These are phyloP conservation scores for Xylaria digitata DNA, from an alignment of 2,329 filamentous ascomycete genomes.

Conservation along the genomic window DNA sequence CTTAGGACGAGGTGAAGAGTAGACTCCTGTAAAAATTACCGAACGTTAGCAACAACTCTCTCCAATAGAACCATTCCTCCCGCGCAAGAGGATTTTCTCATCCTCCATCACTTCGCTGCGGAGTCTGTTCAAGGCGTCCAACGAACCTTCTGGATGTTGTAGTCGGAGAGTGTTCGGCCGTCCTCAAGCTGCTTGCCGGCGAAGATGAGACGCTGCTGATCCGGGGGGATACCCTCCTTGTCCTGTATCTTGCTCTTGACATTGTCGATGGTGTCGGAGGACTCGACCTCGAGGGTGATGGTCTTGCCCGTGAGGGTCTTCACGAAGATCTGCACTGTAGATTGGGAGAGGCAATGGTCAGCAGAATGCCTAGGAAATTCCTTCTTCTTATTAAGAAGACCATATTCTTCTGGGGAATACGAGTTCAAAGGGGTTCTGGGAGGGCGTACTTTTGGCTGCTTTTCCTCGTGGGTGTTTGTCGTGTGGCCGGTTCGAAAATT, in stretches of 20 bases:
- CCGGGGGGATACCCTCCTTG: slow-evolving; percentile 98
- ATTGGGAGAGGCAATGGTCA: slow-evolving; percentile 56
- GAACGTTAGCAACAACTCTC: slow-evolving; percentile 6
- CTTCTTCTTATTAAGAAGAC: neutral
- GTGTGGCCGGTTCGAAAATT: slow-evolving; percentile 32
- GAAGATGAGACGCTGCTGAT: slow-evolving; percentile 99
- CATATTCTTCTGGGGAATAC: neutral
- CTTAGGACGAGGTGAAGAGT: slow-evolving; percentile 98
- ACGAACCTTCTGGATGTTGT: slow-evolving; percentile 98
- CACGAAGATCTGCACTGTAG: slow-evolving; percentile 97
- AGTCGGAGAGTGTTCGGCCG: slow-evolving; percentile 94
- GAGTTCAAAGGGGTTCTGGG: slow-evolving; percentile 11
- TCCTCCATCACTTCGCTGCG: neutral
- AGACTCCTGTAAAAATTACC: slow-evolving; percentile 74
- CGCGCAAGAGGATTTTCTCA: neutral
- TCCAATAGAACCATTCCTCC: neutral
- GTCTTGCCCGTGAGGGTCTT: slow-evolving; percentile 99
- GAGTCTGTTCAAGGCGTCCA: neutral
- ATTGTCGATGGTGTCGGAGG: slow-evolving; percentile 99
- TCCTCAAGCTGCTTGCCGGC: slow-evolving; percentile 99
- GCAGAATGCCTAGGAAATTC: slow-evolving; percentile 43
- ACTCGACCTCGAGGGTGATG: slow-evolving; percentile 99
- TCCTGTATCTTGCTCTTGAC: slow-evolving; percentile 99
- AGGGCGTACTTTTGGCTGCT: slow-evolving; percentile 39
- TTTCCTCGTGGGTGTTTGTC: slow-evolving; percentile 43